Conservation (phyloP, 2,329 filamentous ascomycete genomes). For the Fusarium udum region DNA sequence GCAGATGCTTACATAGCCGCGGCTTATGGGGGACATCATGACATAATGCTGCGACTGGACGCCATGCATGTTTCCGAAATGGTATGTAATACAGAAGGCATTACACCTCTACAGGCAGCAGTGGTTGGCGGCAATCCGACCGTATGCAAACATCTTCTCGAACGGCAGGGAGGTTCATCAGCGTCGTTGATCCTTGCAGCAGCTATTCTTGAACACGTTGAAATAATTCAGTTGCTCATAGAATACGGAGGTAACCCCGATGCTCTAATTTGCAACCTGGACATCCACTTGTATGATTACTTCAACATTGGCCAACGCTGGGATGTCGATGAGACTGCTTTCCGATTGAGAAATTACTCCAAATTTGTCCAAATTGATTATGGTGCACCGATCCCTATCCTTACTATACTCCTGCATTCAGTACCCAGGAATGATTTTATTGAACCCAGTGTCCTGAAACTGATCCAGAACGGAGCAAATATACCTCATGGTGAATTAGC, state of each 20-base stretch:
- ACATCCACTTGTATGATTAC: no score
- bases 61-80: fast-evolving
- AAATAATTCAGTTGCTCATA: fast-evolving
- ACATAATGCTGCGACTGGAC: fast-evolving
- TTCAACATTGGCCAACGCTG: no score
- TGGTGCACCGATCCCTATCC: no score
- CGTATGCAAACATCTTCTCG: neutral
- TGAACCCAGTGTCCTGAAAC: no score
- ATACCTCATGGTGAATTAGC: fast-evolving
- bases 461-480: fast-evolving
- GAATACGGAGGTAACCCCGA: fast-evolving
- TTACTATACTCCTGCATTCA: no score
- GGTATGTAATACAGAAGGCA: fast-evolving
- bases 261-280: no score
- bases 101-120: neutral
- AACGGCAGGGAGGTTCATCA: fast-evolving
- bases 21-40: fast-evolving
- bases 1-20: neutral
- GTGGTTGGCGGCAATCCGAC: fast-evolving
- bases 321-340: no score
- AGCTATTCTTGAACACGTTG: fast-evolving
- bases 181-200: fast-evolving
- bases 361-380: no score
- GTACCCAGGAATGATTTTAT: no score
- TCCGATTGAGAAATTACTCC: no score